Evolutionary conservation across 768 basidiomycete species (phyloP).

Genomic region (Pulveroboletus frians): DNA sequence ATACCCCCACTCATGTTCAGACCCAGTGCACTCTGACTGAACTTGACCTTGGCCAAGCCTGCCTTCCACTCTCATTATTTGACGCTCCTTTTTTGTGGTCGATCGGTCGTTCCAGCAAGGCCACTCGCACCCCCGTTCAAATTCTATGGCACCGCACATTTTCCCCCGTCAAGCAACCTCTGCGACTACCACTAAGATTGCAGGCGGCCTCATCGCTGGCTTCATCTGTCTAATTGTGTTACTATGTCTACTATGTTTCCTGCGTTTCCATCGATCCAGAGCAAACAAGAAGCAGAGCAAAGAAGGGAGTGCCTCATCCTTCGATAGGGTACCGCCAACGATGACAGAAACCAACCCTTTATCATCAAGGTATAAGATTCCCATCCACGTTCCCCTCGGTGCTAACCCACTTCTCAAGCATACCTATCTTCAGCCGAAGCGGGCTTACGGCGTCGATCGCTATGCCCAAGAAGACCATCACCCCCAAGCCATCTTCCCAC

Average conservation of each 20-base stretch:
- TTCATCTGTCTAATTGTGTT: conserved; percentile 21
- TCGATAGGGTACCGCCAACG: conserved; percentile 16
- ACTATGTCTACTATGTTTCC: conserved; percentile 31
- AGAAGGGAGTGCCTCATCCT: conserved; percentile 39
- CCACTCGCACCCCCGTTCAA: neutral
- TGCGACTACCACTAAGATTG: conserved; percentile 34
- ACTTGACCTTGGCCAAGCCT: neutral
- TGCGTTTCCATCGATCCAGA: conserved; percentile 41
- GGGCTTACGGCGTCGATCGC: conserved; percentile 43
- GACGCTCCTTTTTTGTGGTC: conserved; percentile 7
- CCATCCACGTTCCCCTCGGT: neutral
- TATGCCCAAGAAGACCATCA: conserved; percentile 48
- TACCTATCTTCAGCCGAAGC: conserved; percentile 37
- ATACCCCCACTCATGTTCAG: conserved; percentile 3
- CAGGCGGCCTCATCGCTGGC: conserved; percentile 38
- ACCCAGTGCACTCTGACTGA: neutral
- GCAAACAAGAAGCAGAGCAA: conserved; percentile 33
- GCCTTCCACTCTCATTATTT: conserved; percentile 4
- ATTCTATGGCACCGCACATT: conserved; percentile 18
- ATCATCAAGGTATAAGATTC: conserved; percentile 11
- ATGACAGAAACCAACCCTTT: conserved; percentile 3
- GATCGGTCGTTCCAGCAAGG: neutral
- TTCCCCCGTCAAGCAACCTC: conserved; percentile 4
- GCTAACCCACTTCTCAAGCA: conserved; percentile 6
- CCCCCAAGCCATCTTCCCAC: conserved; percentile 36